Percentiles rank a stretch among this genome's conserved stretches.
These are phyloP conservation scores for Eragrostis curvula DNA, from an alignment of 176 grass and related monocot species.

Conservation along the genomic window DNA sequence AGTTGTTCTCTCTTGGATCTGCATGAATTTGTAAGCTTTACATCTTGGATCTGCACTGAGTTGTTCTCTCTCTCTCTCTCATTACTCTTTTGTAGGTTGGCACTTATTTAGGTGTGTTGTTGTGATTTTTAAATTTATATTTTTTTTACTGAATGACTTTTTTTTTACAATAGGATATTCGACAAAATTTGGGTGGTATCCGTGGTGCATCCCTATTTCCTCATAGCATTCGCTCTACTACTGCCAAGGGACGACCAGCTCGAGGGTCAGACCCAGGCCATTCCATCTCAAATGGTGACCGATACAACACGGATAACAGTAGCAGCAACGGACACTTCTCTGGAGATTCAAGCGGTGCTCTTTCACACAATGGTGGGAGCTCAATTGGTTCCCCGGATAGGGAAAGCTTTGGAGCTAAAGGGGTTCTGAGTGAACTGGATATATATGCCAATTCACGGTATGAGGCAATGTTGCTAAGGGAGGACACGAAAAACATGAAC, in stretches of 20 bases:
- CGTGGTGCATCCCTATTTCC: conserved; percentile 81
- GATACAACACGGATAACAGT: conserved; percentile 49
- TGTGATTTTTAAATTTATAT: neutral
- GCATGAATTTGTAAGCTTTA: neutral
- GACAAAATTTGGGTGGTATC: conserved; percentile 86
- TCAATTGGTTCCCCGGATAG: conserved; percentile 64
- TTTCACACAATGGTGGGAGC: conserved; percentile 52
- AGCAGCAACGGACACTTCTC: conserved; percentile 53
- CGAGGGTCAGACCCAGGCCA: conserved; percentile 61
- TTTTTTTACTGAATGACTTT: neutral
- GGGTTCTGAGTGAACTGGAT: conserved; percentile 77
- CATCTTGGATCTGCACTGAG: conserved; percentile 8
- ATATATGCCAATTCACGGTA: conserved; percentile 69
- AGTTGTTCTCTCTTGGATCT: neutral
- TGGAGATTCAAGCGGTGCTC: conserved; percentile 49
- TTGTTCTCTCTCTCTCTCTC: neutral
- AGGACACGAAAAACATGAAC: conserved; percentile 74
- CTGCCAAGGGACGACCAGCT: conserved; percentile 54
- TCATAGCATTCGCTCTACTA: conserved; percentile 81
- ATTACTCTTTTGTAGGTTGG: neutral
- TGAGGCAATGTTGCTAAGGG: conserved; percentile 83
- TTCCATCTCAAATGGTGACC: conserved; percentile 45
- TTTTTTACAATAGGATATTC: conserved; percentile 74
- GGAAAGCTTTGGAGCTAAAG: conserved; percentile 65
- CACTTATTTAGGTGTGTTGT: neutral